A percentile compares a stretch with the other conserved stretches of the same genome.
phyloP scores from a whole-genome alignment of 1,284 basidiomycete species.

The Anthracocystis walkeri region DNA sequence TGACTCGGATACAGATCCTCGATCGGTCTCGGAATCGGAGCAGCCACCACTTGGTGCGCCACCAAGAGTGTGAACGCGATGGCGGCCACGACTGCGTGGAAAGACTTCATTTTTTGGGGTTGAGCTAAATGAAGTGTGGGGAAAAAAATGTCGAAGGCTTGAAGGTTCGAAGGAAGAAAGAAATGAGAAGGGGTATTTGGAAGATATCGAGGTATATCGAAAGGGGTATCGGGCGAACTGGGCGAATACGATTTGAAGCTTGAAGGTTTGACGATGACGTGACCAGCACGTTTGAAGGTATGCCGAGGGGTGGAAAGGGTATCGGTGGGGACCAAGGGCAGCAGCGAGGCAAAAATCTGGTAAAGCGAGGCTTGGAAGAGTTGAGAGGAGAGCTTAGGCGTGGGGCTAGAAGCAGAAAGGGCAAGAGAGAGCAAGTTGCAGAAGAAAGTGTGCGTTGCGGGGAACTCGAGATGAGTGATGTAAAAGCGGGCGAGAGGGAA shows the following conservation, averaged over 20 bases:
- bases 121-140: background rate
- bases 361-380: too few relatives aligned
- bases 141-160: background rate
- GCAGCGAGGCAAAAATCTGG: too few relatives aligned
- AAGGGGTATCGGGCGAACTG: too few relatives aligned
- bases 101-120: slow-evolving; percentile 25
- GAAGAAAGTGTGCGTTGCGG: background rate
- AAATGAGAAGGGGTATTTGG: background rate
- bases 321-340: too few relatives aligned
- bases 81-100: slow-evolving; percentile 1
- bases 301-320: too few relatives aligned
- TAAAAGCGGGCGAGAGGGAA: background rate
- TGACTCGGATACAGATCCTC: slow-evolving; percentile 38
- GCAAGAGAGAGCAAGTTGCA: too few relatives aligned
- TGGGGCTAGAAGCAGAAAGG: too few relatives aligned
- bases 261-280: too few relatives aligned
- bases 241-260: too few relatives aligned
- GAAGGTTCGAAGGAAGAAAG: too few relatives aligned
- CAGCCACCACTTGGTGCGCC: slow-evolving; percentile 1
- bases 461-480: background rate
- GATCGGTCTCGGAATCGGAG: slow-evolving; percentile 40
- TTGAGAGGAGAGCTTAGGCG: too few relatives aligned
- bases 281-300: too few relatives aligned
- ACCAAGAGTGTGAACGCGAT: background rate
- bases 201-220: background rate